phyloP scores from a whole-genome alignment of 306 rosid species.

The Trifolium fragiferum region DNA sequence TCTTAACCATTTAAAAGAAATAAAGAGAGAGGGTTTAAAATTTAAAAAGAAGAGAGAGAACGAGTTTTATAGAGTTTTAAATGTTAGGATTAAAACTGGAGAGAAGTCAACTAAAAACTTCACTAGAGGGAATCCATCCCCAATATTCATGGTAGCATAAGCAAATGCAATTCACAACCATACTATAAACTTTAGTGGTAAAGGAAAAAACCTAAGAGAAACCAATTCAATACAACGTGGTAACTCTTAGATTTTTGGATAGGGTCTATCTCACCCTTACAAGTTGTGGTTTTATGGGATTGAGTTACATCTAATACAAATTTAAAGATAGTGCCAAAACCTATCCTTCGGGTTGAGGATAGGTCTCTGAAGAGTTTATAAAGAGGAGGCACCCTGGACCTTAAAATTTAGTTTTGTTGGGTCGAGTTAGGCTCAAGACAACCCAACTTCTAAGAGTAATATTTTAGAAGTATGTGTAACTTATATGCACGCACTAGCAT shows the following conservation, averaged over 20 bases:
- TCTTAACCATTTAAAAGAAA: no score
- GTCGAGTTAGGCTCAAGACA: neutral
- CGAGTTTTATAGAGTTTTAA: no score
- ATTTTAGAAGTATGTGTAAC: slow-evolving; percentile 15
- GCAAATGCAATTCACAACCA: slow-evolving; percentile 28
- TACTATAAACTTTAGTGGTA: slow-evolving; percentile 12
- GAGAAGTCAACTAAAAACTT: no score
- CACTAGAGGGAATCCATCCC: no score
- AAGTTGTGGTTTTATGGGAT: neutral
- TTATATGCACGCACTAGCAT: slow-evolving; percentile 21
- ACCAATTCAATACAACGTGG: slow-evolving; percentile 11
- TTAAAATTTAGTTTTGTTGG: neutral
- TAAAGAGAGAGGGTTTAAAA: no score
- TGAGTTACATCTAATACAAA: neutral
- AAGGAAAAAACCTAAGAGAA: slow-evolving; percentile 10
- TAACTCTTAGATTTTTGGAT: neutral
- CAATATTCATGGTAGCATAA: neutral
- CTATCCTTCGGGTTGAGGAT: neutral
- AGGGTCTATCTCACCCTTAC: neutral
- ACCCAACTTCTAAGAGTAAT: neutral
- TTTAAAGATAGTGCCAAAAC: neutral
- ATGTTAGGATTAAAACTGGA: no score
- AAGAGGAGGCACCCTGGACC: neutral
- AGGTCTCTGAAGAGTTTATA: neutral
- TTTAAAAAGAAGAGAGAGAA: no score